phyloP scores from a whole-genome alignment of 2,329 filamentous ascomycete genomes.

The Dactylonectria estremocensis region DNA sequence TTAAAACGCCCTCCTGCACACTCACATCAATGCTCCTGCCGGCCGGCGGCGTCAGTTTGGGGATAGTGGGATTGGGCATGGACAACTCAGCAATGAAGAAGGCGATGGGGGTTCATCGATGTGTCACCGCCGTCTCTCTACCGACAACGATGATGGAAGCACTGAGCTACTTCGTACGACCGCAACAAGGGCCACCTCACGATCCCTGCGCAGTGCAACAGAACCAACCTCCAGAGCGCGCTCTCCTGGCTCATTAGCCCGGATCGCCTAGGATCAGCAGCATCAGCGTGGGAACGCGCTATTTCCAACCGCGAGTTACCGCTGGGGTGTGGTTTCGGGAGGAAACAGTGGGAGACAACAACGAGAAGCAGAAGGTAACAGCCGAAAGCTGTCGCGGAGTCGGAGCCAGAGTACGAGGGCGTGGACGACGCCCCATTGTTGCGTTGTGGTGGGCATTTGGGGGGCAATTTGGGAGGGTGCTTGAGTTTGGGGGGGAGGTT shows the following conservation, averaged over 20 bases:
- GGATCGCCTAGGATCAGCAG: conserved; percentile 22
- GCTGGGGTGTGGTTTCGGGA: conserved; percentile 12
- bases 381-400: conserved; percentile 11
- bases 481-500: background rate
- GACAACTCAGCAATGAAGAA: background rate
- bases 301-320: conserved; percentile 4
- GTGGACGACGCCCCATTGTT: background rate
- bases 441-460: background rate
- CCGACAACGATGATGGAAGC: conserved; percentile 8
- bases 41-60: conserved; percentile 25
- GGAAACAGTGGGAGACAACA: conserved; percentile 28
- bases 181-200: background rate
- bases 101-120: conserved; percentile 8
- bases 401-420: conserved; percentile 5
- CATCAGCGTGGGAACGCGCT: conserved; percentile 5
- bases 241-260: conserved; percentile 14
- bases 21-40: conserved; percentile 25
- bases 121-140: background rate
- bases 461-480: background rate
- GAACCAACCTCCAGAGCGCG: conserved; percentile 13
- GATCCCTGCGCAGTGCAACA: conserved; percentile 19
- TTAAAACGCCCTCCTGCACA: conserved; percentile 29
- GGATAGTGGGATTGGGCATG: background rate
- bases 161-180: conserved; percentile 1
- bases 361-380: conserved; percentile 5